Evolutionary conservation across 352 stramenopile genomes (phyloP), one percentile per base, ranked within the genome.

Genomic region (Globisporangium rhizosaccharum): DNA sequence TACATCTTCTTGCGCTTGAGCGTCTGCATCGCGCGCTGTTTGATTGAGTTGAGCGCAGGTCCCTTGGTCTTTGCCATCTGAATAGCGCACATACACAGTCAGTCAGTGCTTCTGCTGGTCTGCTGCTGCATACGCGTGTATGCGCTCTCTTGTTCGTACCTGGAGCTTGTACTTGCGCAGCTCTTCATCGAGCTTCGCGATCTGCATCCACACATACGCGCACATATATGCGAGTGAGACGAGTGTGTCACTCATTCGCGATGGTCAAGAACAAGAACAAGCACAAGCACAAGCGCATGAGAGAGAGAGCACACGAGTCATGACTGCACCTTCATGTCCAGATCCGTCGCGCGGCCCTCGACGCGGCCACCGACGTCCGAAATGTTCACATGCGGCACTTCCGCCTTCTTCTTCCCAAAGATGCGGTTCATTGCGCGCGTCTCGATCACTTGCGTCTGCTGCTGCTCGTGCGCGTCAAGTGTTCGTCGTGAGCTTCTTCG

Each of bases 1-100:
- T 90, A 89, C 85, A 94, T 94, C 62, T 94, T 94, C 73, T 93
- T 94, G 33, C 82, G 77, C 71, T 94, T 94, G 46, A 94, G 81
- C 59, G 81, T 89, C 61, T 90, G 83, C 63, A 94, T 86, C 18
- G 85, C 85, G 54, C 83, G 80, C 62, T 93, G 85, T 63, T 94
- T 94, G 55, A 94, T 73, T 0, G 72, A 63, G n/a, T 87, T 90
- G 23, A 84, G 57, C 7, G 81, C 85, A 4, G 80, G 74, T 0
- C 82, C 83, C 53, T 82, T 76, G 2, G 71, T 75, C 64, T 91
- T 93, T 8, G 77, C 74, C 83, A 94, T 91, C 79, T 94, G 30
- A n/a, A 60, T 7, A 39, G 14, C 6, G 18, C 12, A 30, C 9
- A 41, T 6, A 41, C 41, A 46, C 15, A 54, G 8, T n/a, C 18